Percentiles rank a stretch among this genome's conserved stretches.
Evolutionary conservation across 768 basidiomycete genomes (phyloP).

Genomic region (Psilocybe tampanensis): DNA sequence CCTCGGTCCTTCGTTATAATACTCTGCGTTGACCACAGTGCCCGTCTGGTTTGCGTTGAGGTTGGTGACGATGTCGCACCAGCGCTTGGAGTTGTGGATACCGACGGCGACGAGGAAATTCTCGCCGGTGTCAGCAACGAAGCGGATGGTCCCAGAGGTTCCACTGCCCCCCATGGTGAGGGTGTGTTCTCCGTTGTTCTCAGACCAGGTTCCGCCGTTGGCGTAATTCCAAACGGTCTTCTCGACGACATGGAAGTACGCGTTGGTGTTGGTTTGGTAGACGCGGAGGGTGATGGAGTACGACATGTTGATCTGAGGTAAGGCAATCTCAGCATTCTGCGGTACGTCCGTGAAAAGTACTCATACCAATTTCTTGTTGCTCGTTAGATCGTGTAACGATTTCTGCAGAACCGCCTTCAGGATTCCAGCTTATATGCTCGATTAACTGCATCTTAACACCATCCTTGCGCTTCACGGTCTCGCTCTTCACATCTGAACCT

Average conservation of each 20-base stretch:
- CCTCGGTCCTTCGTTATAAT: constrained; percentile 19
- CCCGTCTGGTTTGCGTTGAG: constrained; percentile 24
- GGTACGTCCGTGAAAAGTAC: too few relatives aligned
- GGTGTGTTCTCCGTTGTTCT: constrained; percentile 24
- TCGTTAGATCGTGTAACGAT: too few relatives aligned
- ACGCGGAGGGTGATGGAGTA: constrained; percentile 4
- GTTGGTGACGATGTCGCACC: constrained; percentile 38
- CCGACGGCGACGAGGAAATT: constrained; percentile 35
- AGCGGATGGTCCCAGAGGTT: constrained; percentile 32
- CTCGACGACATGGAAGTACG: constrained; percentile 33
- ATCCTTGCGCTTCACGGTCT: too few relatives aligned
- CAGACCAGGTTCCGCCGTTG: constrained; percentile 30
- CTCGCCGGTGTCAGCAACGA: constrained; percentile 29
- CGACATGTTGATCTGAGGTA: not conserved
- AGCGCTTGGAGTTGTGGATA: constrained; percentile 38
- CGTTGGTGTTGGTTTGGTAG: constrained; percentile 11
- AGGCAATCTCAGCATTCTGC: too few relatives aligned
- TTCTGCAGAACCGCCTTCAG: too few relatives aligned
- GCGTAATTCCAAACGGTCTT: constrained; percentile 26
- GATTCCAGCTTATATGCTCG: too few relatives aligned
- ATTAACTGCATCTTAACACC: too few relatives aligned
- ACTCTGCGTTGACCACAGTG: constrained; percentile 26
- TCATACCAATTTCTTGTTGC: too few relatives aligned
- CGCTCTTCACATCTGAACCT: too few relatives aligned
- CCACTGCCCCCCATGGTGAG: constrained; percentile 32